A percentile compares a stretch with the other conserved stretches of the same genome.
Evolutionary conservation across 1,284 basidiomycete species (phyloP).

Genomic region (Puccinia hordei): DNA sequence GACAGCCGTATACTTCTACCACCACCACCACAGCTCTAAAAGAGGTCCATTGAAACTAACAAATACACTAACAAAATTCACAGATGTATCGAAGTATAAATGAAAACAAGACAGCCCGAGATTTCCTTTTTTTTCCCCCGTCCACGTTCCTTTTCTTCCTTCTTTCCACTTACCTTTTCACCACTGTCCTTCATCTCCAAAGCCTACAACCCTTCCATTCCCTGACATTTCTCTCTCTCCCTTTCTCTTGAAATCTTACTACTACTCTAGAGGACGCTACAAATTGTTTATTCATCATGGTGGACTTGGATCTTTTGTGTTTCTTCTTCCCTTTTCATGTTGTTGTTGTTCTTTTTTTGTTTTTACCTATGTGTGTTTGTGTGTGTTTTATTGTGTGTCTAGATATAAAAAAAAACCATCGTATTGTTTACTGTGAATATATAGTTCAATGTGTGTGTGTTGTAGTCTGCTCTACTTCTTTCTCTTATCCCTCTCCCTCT

Average conservation of each 20-base stretch:
- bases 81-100: neutral
- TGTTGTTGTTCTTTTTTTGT: constrained; percentile 18
- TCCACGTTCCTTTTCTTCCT: too few relatives aligned
- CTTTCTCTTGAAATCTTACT: constrained; percentile 7
- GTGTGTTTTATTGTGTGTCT: too few relatives aligned
- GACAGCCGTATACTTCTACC: neutral
- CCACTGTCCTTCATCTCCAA: too few relatives aligned
- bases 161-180: neutral
- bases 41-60: too few relatives aligned
- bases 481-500: neutral
- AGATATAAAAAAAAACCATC: neutral
- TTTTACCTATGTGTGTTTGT: neutral
- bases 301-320: constrained; percentile 10
- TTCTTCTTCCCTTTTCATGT: neutral
- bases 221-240: constrained; percentile 1
- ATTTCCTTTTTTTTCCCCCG: neutral
- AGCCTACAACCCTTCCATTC: neutral
- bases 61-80: neutral
- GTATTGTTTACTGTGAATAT: neutral
- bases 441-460: neutral
- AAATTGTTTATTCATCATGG: constrained; percentile 3
- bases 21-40: too few relatives aligned
- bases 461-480: neutral
- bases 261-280: constrained; percentile 8
- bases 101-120: neutral